Base-by-base conservation (phyloP, 805 yeast genomes). In the Lachancea sp. region DNA sequence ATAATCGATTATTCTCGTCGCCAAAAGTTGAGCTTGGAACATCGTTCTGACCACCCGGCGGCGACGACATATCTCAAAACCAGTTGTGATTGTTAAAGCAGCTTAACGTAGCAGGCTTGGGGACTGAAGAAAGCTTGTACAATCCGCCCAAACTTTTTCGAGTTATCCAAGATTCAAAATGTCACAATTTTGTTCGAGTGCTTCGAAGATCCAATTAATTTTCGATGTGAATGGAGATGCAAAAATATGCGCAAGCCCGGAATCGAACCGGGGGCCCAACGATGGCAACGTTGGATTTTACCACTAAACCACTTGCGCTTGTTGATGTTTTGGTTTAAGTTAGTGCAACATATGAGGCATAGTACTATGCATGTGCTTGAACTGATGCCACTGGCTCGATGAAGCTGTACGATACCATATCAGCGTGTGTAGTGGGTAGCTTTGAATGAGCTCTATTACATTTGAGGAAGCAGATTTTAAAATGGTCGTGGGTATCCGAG, bases 221-320 rank as follows among this genome's bases (percentile, higher is more conserved):
- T 29, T 29, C 35, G 6, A 15, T 9, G n/a, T 29, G 3, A 13
- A 3, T 10, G 15, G 17, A 13, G 15, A 13, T 32, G 31, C 5
- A 42, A 42, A 42, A 19, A 31, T n/a, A 27, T 44, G 47, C 47
- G 47, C 47, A 44, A 44, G 47, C 47, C 47, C 47, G 47, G 47
- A 44, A 44, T 44, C 47, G 47, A 44, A 44, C 47, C 47, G 47
- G 47, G 47, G 47, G 47, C 47, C 47, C 47, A 44, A 25, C 47
- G 47, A 44, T 44, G 47, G 47, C 47, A 44, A 44, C 47, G 47
- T 25, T 44, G 47, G 47, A 44, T 44, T 44, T 44, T 44, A 44
- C 47, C 47, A 44, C 47, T 44, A 44, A 44, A 44, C 47, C 47
- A 44, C 47, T 44, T 44, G 47, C 47, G 47, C 47, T 17, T 32